phyloP scores from a whole-genome alignment of 163 green algal genomes.

The Trebouxia gelatinosa region DNA sequence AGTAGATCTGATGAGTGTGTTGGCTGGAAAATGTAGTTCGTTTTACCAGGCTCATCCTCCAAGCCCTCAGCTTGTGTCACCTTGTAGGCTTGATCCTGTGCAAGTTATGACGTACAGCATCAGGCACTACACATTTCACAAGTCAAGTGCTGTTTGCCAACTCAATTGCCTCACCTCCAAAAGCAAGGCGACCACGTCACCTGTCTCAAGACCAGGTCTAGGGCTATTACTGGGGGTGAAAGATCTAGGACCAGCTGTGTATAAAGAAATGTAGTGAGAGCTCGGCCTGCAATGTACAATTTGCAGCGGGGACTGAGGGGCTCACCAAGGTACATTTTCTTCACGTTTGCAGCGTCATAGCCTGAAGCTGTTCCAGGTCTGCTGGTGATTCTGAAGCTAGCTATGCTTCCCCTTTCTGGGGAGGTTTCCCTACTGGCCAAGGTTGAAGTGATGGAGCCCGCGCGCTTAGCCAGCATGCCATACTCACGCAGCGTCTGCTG shows the following conservation, averaged over 20 bases:
- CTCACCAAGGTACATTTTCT: conserved; percentile 7
- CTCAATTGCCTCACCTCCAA: conserved; percentile 16
- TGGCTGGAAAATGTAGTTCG: conserved; percentile 22
- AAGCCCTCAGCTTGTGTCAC: conserved; percentile 12
- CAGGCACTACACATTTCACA: background rate
- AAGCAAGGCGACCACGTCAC: conserved; percentile 51
- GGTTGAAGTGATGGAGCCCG: background rate
- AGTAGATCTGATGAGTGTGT: background rate
- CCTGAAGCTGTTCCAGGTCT: background rate
- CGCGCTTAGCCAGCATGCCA: conserved; percentile 8
- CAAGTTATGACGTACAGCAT: background rate
- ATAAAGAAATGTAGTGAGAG: background rate
- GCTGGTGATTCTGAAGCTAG: conserved; percentile 2
- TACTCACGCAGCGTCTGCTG: conserved; percentile 12
- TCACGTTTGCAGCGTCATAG: conserved; percentile 5
- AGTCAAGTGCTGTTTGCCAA: background rate
- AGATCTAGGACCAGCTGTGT: conserved; percentile 27
- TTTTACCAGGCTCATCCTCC: conserved; percentile 14
- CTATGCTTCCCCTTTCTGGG: conserved; percentile 10
- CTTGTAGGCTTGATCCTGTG: conserved; percentile 24
- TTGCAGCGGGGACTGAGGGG: background rate
- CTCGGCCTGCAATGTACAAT: background rate
- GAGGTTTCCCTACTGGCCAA: conserved; percentile 6
- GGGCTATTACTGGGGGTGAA: background rate
- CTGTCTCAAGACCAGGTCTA: conserved; percentile 63